Base-by-base conservation (phyloP, 805 yeast genomes). In the Saccharomycopsis fodiens region DNA sequence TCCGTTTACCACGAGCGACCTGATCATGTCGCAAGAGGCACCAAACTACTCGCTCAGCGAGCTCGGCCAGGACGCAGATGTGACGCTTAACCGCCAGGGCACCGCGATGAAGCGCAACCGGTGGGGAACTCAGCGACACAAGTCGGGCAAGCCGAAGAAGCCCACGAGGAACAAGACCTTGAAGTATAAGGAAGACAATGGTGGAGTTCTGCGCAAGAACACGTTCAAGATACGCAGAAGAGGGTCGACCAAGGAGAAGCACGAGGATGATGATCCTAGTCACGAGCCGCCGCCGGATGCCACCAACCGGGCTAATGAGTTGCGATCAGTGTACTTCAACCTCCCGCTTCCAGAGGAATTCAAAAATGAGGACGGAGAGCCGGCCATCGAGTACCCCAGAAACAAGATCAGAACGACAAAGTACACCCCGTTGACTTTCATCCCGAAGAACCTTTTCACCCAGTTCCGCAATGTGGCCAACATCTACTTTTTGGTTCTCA, bases 381-480 rank as follows among this genome's bases (percentile, higher is more conserved):
- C 91, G 1, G 58, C 57, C 16, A 68, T 70, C 0, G 59, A 63
- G n/a, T 91, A 84, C 59, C 79, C 94, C 8, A 74, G 96, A 57
- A 91, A 91, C 68, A 89, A 93, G 62, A 86, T 93, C 55, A 78
- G 97, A 67, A 88, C 97, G 0, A 87, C 98, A 2, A 91, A 87
- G 66, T 91, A 91, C 63, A 91, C 97, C 2, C 96, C 97, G 4
- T 59, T 93, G 39, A 70, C 87, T 6, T 91, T 91, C 58, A 53
- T 93, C 25, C 97, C 97, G 2, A 88, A 88, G 61, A 88, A 91
- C 64, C 62, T 91, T 40, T 62, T 66, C 39, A 72, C 75, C 52
- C 97, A 93, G 66, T 89, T 89, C 63, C 78, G 75, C 54, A 91
- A 89, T 61, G 76, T 89, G 52, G 98, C 98, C 37, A 91, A 91